Evolutionary conservation across 495 filamentous ascomycete genomes (phyloP), one percentile per base, ranked within the genome.

Genomic region (Friedmanniomyces simplex): DNA sequence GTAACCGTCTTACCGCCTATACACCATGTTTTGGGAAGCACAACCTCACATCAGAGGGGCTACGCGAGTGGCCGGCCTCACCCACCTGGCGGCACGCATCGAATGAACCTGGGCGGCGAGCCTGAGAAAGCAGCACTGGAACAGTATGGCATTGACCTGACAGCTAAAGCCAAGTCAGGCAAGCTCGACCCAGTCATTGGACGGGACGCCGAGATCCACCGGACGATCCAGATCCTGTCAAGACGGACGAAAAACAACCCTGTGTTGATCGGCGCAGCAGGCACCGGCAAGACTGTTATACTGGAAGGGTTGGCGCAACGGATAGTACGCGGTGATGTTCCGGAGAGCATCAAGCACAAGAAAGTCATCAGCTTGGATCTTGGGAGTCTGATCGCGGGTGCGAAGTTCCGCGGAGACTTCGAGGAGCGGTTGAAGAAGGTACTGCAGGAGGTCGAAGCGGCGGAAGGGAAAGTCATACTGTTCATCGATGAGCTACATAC

Each of bases 131-230:
- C 88, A 6, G 89, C 93, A 1, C 69, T 97, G 30, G 91, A 96
- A 69, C 78, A 94, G 69, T 98, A 83, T 68, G 93, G 93, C 53
- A 76, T 94, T 54, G 91, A 98, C 68, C 76, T 98, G 52, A 97
- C 93, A 10, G 88, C 82, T 7, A 82, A 79, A 64, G 93, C 93
- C 26, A 88, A 78, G 66, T 85, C 83, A 25, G 93, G 93, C 46
- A 96, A 95, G 69, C 77, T 98, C 6, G 93, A 98, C 64, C 93
- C 93, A 0, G 89, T 97, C 6, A 96, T 98, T 69, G 93, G 93
- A 21, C 79, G 93, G 67, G 89, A 95, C 62, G 76, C 81, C 8
- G 89, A 95, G 71, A 94, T 96, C 48, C 87, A 95, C 67, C 77
- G 94, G 47, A 95, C 91, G 4, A 95, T 98, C 32, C 93, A 98